Conservation (phyloP, 768 basidiomycete genomes). For the Rhodotorula babjevae region DNA sequence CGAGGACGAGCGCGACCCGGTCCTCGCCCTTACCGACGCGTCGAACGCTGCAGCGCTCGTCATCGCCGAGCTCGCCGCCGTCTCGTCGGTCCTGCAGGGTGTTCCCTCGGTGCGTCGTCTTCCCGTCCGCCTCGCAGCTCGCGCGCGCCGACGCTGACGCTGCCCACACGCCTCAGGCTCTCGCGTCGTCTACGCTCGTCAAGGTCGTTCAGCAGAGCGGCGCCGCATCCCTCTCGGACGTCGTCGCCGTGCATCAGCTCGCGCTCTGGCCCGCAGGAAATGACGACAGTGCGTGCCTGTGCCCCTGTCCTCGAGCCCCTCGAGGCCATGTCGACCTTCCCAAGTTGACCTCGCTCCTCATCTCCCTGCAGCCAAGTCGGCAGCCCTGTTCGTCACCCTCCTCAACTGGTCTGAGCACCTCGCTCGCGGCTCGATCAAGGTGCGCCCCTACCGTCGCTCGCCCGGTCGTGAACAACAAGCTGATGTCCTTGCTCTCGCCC, state of each 20-base stretch:
- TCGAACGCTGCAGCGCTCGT: slow-evolving; percentile 23
- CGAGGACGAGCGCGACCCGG: slow-evolving; percentile 6
- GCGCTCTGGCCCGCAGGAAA: slow-evolving; percentile 17
- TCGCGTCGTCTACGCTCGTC: slow-evolving; percentile 16
- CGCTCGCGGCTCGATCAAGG: slow-evolving; percentile 21
- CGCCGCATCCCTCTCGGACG: slow-evolving; percentile 18
- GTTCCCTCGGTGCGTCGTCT: neutral
- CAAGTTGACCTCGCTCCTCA: no score
- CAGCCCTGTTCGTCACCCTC: slow-evolving; percentile 31
- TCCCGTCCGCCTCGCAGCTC: no score
- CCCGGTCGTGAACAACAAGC: no score
- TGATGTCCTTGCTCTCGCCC: rapidly evolving
- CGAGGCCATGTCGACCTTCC: neutral
- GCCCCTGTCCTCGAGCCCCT: neutral
- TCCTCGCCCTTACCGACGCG: slow-evolving; percentile 5
- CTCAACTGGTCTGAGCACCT: slow-evolving; percentile 23
- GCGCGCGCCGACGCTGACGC: no score
- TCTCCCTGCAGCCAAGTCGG: slow-evolving; percentile 8
- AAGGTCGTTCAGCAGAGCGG: slow-evolving; percentile 24
- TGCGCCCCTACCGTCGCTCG: neutral
- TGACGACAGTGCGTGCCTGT: slow-evolving; percentile 6
- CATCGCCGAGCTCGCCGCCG: slow-evolving; percentile 23
- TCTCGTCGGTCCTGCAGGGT: neutral
- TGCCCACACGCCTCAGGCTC: no score
- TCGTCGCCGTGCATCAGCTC: slow-evolving; percentile 34